phyloP scores from a whole-genome alignment of 768 basidiomycete species.

The Phlebiopsis flavidoalba region DNA sequence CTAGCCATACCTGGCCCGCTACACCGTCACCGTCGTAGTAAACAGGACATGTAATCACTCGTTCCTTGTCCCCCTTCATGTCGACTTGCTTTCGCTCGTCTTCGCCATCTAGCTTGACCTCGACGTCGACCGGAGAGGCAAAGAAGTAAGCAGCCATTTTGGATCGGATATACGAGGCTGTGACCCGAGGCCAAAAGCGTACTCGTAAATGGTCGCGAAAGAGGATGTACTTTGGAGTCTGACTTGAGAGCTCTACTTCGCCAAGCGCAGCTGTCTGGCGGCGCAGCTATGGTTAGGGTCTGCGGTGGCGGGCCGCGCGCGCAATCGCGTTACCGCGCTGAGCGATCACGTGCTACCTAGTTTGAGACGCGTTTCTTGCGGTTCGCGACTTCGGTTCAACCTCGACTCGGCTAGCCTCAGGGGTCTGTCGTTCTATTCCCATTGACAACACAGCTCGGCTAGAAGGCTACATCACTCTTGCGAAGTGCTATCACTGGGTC shows the following conservation, averaged over 20 bases:
- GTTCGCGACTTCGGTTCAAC: neutral
- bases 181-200: too few species aligned
- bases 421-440: neutral
- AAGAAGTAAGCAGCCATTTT: constrained; percentile 83
- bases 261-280: too few species aligned
- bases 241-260: too few species aligned
- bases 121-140: constrained; percentile 84
- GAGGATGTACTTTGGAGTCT: too few species aligned
- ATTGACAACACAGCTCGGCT: too few species aligned
- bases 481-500: too few species aligned
- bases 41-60: constrained; percentile 78
- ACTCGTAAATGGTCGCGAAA: too few species aligned
- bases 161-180: too few species aligned
- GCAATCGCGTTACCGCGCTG: too few species aligned
- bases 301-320: neutral
- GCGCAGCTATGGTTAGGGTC: neutral
- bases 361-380: neutral
- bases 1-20: constrained; percentile 62
- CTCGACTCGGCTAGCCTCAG: neutral
- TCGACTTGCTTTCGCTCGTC: constrained; percentile 87
- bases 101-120: constrained; percentile 83
- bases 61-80: constrained; percentile 86
- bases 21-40: constrained; percentile 97
- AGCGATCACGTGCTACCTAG: neutral
- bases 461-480: too few species aligned